Percentiles rank a stretch among this genome's conserved stretches.
phyloP scores from a whole-genome alignment of 2,329 filamentous ascomycete species.

The Graphilbum sp. region DNA sequence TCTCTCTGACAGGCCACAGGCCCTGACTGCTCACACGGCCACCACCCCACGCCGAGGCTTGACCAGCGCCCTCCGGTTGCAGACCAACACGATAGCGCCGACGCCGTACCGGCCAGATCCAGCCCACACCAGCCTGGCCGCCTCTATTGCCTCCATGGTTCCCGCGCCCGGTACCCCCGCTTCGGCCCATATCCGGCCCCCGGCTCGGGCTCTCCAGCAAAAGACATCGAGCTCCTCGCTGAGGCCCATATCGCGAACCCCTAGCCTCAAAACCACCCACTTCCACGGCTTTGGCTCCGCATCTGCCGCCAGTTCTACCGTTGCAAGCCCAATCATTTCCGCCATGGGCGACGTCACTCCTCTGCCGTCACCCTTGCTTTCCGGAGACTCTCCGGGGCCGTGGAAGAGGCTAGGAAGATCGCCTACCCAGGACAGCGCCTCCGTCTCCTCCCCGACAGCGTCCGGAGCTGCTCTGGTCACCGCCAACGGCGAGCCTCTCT shows the following conservation, averaged over 20 bases:
- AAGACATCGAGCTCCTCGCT: conserved; percentile 28
- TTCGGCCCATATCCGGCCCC: conserved; percentile 12
- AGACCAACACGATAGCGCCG: conserved; percentile 3
- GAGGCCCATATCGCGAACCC: conserved; percentile 39
- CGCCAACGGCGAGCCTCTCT: conserved; percentile 33
- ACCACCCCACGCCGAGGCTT: background rate
- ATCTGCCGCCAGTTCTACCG: conserved; percentile 46
- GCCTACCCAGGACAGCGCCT: conserved; percentile 26
- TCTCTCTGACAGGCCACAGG: background rate
- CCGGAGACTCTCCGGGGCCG: conserved; percentile 47
- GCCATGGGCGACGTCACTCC: conserved; percentile 68
- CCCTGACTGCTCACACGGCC: background rate
- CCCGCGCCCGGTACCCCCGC: too few species aligned
- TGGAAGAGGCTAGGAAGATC: conserved; percentile 40
- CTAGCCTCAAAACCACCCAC: conserved; percentile 39
- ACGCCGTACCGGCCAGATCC: conserved; percentile 7
- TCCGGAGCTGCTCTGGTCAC: conserved; percentile 31
- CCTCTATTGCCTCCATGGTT: background rate
- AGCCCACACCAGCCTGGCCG: background rate
- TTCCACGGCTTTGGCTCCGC: conserved; percentile 29
- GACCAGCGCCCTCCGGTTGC: conserved; percentile 3
- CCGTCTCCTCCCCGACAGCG: conserved; percentile 16
- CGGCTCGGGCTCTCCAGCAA: conserved; percentile 17
- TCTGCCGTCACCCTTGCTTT: conserved; percentile 57
- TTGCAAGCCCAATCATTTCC: conserved; percentile 58